Conservation (phyloP, 2,329 filamentous ascomycete species). For the Escovopsis weberi region DNA sequence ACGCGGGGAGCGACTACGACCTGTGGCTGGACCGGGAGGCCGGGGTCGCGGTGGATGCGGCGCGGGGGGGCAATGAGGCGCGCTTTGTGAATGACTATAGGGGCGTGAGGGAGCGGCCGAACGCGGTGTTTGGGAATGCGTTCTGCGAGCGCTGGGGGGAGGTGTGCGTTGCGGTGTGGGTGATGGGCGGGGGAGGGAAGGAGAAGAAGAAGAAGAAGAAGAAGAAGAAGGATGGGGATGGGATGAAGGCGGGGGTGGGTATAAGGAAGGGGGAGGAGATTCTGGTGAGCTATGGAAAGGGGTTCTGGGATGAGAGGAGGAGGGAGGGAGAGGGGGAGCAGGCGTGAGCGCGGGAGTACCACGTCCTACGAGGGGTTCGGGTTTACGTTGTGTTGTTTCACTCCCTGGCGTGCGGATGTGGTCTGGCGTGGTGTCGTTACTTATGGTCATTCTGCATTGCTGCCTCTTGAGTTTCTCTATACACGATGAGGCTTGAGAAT, state of each 20-base stretch:
- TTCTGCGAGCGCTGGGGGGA: slow-evolving; percentile 39
- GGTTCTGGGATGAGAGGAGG: slow-evolving; percentile 42
- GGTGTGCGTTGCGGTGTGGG: slow-evolving; percentile 43
- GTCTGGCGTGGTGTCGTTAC: too few relatives aligned
- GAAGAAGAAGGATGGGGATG: background rate
- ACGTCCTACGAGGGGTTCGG: too few relatives aligned
- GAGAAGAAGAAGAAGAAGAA: slow-evolving; percentile 1
- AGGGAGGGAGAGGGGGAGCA: slow-evolving; percentile 10
- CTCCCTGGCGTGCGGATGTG: too few relatives aligned
- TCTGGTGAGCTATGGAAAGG: slow-evolving; percentile 52
- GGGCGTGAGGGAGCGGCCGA: slow-evolving; percentile 37
- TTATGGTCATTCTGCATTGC: background rate
- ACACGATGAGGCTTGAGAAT: too few relatives aligned
- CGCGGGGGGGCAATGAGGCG: slow-evolving; percentile 44
- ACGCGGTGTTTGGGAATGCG: slow-evolving; percentile 44
- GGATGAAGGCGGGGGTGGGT: slow-evolving; percentile 14
- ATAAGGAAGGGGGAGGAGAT: slow-evolving; percentile 45
- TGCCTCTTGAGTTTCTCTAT: too few relatives aligned
- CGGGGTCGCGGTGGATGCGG: slow-evolving; percentile 46
- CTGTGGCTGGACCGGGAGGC: slow-evolving; percentile 44
- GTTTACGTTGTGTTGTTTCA: too few relatives aligned
- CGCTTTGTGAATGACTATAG: slow-evolving; percentile 55
- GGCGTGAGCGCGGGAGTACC: too few relatives aligned
- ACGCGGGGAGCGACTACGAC: slow-evolving; percentile 40
- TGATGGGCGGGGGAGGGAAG: slow-evolving; percentile 25